These are phyloP conservation scores for Tetrahymena elliotti DNA, from an alignment of 73 alveolate genomes.

Conservation along the genomic window DNA sequence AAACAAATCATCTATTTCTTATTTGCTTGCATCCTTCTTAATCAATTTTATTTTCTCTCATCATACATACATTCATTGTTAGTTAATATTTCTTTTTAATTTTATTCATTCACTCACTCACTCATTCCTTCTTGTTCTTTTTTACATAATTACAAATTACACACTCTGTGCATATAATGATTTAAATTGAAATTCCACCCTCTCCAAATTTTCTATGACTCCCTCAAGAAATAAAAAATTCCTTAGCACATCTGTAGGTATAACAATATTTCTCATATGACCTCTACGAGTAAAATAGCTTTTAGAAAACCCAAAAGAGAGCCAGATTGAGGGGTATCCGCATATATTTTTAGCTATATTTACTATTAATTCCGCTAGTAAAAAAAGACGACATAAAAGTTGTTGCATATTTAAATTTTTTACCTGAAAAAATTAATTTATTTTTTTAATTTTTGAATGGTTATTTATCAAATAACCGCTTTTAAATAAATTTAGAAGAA, in stretches of 20 bases:
- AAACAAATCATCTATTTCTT: neutral
- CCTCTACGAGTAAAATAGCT: neutral
- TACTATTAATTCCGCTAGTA: too few relatives aligned
- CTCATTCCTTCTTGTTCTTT: neutral
- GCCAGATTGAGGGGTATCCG: neutral
- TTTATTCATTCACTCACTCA: too few relatives aligned
- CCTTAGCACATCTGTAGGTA: neutral
- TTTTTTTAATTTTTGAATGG: too few relatives aligned
- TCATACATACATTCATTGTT: neutral
- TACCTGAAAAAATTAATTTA: neutral
- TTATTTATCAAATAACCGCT: too few relatives aligned
- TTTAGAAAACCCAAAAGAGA: too few relatives aligned
- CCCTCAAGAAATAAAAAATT: too few relatives aligned
- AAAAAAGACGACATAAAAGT: neutral
- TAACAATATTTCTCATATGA: too few relatives aligned
- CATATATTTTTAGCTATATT: neutral
- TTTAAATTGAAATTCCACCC: neutral
- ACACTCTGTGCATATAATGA: neutral
- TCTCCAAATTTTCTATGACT: neutral
- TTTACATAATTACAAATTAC: neutral
- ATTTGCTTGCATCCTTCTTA: neutral
- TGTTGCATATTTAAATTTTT: neutral
- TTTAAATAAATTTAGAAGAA: neutral
- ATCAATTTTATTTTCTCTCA: too few relatives aligned
- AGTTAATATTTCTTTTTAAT: neutral